Evolutionary conservation across 2,329 filamentous ascomycete species (phyloP), one percentile per base, ranked within the genome.

Genomic region (Talaromyces sp.): DNA sequence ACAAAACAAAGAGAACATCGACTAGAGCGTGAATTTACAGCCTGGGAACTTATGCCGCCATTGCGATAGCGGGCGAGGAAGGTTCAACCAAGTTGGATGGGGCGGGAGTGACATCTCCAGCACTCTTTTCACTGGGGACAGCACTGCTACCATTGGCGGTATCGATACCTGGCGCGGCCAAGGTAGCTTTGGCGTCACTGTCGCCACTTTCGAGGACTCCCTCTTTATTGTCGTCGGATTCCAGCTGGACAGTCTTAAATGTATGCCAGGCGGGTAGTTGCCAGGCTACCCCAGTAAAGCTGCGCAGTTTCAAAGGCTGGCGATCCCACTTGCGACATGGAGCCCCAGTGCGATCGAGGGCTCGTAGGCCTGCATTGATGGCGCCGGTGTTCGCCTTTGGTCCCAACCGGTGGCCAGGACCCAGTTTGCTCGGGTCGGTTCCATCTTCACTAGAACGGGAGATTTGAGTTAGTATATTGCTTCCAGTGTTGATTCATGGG

Each of bases 321-420:
- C 87, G 90, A 70, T 86, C 81, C 94, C 94, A 99, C 71, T 87
- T 92, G 60, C 93, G 89, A 74, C 92, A 97, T 9, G 94, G 92
- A 67, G 93, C 89, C 62, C 93, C 93, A 7, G 89, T 89, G 56
- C 93, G 87, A 74, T 99, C 94, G 60, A 99, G 88, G 11, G 94
- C 93, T 50, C 94, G 90, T 45, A 99, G 86, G 47, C 91, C 90
- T 49, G 94, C 94, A 70, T 99, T 99, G 81, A 99, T 99, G 54
- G 93, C 93, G 59, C 94, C 94, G 66, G 93, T 90, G 72, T 97
- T 97, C 47, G 93, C 93, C 75, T 97, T 97, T 62, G 94, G 94
- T 3, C 93, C 93, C 22, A 97, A 87, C 73, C 96, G 96, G 75
- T 93, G 90, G 40, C 78, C 74, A 5, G 69, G 66, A 55, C 65